A percentile compares a stretch with the other conserved stretches of the same genome.
These are phyloP conservation scores for Plantago elongata DNA, from an alignment of 257 asterid genomes.

Conservation along the genomic window DNA sequence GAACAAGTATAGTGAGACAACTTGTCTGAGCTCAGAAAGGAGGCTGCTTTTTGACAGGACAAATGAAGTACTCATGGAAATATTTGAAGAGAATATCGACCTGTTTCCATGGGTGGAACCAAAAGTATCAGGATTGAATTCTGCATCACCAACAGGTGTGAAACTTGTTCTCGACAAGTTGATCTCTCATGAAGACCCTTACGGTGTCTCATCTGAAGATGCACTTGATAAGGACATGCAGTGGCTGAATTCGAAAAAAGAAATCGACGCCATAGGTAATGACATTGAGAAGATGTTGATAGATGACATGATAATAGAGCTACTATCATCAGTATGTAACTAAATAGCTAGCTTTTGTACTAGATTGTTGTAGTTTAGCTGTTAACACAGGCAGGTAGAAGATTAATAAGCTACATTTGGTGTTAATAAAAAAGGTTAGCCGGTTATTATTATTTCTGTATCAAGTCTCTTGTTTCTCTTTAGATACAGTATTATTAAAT, in stretches of 20 bases:
- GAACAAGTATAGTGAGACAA: slow-evolving; percentile 33
- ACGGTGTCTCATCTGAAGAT: slow-evolving; percentile 26
- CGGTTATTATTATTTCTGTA: too few species aligned
- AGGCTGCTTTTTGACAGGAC: slow-evolving; percentile 65
- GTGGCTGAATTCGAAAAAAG: slow-evolving; percentile 47
- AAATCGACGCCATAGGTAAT: slow-evolving; percentile 45
- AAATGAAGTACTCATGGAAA: slow-evolving; percentile 46
- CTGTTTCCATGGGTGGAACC: slow-evolving; percentile 58
- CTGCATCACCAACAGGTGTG: slow-evolving; percentile 31
- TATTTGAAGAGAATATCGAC: slow-evolving; percentile 33
- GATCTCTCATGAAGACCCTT: slow-evolving; percentile 27
- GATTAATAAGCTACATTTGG: too few species aligned
- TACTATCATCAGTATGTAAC: slow-evolving; percentile 24
- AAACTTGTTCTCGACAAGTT: slow-evolving; percentile 40
- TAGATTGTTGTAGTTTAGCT: slow-evolving; percentile 26
- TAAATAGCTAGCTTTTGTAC: slow-evolving; percentile 18
- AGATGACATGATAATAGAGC: slow-evolving; percentile 50
- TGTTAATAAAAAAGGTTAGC: too few species aligned
- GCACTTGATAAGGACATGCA: slow-evolving; percentile 49
- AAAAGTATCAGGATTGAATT: slow-evolving; percentile 18
- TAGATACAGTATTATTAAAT: too few species aligned
- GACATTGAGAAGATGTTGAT: slow-evolving; percentile 60
- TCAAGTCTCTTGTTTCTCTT: too few species aligned
- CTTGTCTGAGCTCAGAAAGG: slow-evolving; percentile 45
- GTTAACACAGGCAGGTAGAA: slow-evolving; percentile 24